Percentiles rank a stretch among this genome's conserved stretches.
phyloP scores from a whole-genome alignment of 257 asterid genomes.

The Solanum chmielewskii region DNA sequence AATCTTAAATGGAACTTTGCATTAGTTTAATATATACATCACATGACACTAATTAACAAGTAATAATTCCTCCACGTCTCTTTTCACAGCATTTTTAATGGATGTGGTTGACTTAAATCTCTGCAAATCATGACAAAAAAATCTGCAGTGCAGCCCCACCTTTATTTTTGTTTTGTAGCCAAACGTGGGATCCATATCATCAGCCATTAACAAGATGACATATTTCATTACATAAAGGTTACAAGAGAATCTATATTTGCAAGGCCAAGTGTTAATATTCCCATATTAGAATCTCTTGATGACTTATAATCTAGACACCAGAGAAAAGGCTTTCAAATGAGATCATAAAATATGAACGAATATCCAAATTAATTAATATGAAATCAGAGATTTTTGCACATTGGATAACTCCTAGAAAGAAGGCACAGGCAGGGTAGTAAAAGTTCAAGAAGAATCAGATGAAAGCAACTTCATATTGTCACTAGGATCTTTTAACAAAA shows the following conservation, averaged over 20 bases:
- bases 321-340: not conserved
- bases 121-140: not conserved
- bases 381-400: constrained; percentile 1
- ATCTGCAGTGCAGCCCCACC: not conserved
- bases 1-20: not conserved
- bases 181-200: not conserved
- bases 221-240: not conserved
- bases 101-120: not conserved
- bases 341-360: not conserved
- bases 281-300: not conserved
- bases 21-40: not conserved
- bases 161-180: not conserved
- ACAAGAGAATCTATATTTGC: not conserved
- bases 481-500: not conserved
- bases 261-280: not conserved
- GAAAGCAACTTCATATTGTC: not conserved
- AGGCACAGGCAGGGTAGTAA: not conserved
- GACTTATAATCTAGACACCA: not conserved
- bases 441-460: not conserved
- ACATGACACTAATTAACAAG: not conserved
- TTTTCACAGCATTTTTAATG: not conserved
- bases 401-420: not conserved
- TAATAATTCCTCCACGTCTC: not conserved
- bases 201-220: not conserved
- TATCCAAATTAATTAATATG: not conserved